Conservation (phyloP, 129 eudicot genomes). For the Deinandra increscens region DNA sequence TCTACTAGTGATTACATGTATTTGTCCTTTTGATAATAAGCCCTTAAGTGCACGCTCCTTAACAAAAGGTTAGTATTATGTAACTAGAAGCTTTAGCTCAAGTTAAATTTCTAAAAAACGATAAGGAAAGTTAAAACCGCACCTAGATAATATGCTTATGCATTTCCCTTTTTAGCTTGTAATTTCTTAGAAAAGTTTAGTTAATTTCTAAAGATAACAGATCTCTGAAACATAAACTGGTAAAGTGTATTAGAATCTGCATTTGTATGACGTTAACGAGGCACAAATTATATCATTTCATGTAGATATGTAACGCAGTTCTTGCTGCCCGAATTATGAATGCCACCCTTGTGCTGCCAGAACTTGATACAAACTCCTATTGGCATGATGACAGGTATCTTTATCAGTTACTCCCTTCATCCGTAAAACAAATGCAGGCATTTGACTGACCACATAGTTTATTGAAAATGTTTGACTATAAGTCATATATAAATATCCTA, state of each 20-base stretch:
- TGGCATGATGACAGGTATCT: constrained; percentile 93
- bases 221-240: not conserved
- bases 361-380: constrained; percentile 90
- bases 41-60: constrained; percentile 12
- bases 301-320: constrained; percentile 92
- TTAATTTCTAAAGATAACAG: not conserved
- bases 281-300: constrained; percentile 5
- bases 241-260: not conserved
- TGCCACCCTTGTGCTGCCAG: constrained; percentile 97
- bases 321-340: constrained; percentile 98
- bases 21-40: not conserved
- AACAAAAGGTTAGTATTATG: not conserved
- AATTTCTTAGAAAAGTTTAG: not conserved
- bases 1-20: not conserved
- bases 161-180: not conserved
- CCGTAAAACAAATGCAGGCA: constrained; percentile 1
- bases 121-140: not conserved
- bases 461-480: not conserved
- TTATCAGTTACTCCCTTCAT: not conserved
- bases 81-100: not conserved
- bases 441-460: not conserved
- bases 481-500: too few species aligned
- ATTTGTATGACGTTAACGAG: constrained; percentile 8
- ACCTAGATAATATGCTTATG: not conserved
- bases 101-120: not conserved